phyloP scores from a whole-genome alignment of 768 basidiomycete species.

The Suillus clintonianus region DNA sequence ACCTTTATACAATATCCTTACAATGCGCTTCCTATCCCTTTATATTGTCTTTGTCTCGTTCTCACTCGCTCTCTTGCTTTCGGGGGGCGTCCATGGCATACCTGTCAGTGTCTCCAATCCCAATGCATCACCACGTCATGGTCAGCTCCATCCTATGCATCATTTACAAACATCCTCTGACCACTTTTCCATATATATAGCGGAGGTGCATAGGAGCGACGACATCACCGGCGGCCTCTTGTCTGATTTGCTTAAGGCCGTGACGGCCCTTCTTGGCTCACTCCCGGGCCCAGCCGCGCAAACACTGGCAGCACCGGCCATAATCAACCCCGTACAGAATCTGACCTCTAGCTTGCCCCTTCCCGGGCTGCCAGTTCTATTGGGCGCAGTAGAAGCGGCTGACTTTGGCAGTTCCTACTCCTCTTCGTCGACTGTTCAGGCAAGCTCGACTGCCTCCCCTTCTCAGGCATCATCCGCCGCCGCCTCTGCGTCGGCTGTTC shows the following conservation, averaged over 20 bases:
- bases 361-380: background rate
- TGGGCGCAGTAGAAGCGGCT: background rate
- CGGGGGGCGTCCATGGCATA: constrained; percentile 16
- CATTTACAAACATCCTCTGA: background rate
- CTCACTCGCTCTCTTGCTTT: constrained; percentile 15
- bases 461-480: background rate
- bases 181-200: background rate
- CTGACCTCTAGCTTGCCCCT: background rate
- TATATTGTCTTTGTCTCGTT: constrained; percentile 18
- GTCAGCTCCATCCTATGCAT: background rate
- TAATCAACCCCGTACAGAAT: background rate
- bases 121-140: background rate
- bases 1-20: constrained; percentile 14
- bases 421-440: background rate
- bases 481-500: background rate
- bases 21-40: constrained; percentile 24
- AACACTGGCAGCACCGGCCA: background rate
- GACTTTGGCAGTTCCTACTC: background rate
- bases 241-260: accelerated
- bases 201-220: background rate
- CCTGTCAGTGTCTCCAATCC: constrained; percentile 10
- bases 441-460: background rate
- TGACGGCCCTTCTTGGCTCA: background rate
- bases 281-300: background rate
- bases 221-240: background rate